Evolutionary conservation across 768 basidiomycete genomes (phyloP).

Genomic region (Sporobolomyces phaffii): DNA sequence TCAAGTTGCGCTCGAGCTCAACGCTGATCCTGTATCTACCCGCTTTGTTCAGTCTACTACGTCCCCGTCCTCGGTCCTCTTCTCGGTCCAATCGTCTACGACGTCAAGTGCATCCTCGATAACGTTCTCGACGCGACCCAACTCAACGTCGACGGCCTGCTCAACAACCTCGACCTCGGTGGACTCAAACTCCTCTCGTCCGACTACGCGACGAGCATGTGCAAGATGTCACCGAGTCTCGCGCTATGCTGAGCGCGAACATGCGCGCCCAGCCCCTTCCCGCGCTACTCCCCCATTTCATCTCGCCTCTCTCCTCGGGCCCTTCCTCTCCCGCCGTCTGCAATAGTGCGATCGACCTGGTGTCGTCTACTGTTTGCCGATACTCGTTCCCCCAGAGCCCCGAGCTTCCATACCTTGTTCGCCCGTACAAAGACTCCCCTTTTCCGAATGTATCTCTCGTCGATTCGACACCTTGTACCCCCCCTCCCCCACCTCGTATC

Average conservation of each 20-base stretch:
- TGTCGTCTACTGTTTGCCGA: no score
- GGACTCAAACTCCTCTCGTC: conserved; percentile 4
- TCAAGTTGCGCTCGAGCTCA: background rate
- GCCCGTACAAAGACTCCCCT: no score
- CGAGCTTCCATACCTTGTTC: no score
- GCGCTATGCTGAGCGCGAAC: conserved; percentile 2
- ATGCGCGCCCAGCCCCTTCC: background rate
- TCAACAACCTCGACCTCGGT: conserved; percentile 10
- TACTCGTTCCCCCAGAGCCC: no score
- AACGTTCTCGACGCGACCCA: conserved; percentile 14
- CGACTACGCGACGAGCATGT: conserved; percentile 12
- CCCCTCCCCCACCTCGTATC: no score
- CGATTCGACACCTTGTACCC: no score
- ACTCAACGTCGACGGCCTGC: conserved; percentile 11
- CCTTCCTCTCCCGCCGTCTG: no score
- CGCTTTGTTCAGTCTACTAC: conserved; percentile 10
- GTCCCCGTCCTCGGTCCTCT: conserved; percentile 12
- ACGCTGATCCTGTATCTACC: background rate
- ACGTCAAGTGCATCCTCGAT: conserved; percentile 28
- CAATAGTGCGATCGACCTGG: no score
- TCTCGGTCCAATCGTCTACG: conserved; percentile 3
- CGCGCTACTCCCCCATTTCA: background rate
- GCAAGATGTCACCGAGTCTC: conserved; percentile 13
- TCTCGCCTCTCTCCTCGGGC: background rate
- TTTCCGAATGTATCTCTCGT: no score